Conservation (phyloP, 345 rosid species). For the Salix viminalis region DNA sequence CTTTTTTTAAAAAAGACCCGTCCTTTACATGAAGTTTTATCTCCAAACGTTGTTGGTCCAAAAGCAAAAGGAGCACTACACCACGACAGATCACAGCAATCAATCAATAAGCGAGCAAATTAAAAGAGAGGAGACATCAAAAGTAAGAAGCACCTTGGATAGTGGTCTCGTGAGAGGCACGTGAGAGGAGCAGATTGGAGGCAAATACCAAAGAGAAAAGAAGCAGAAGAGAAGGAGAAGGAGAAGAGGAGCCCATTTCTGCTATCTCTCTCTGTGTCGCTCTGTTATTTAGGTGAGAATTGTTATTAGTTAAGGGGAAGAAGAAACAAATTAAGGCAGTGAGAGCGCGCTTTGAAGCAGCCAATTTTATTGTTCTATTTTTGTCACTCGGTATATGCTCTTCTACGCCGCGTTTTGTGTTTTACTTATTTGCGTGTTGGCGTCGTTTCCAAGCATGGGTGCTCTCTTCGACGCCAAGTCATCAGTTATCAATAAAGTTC, state of each 20-base stretch:
- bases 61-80: no score
- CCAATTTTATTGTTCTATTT: no score
- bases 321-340: not conserved
- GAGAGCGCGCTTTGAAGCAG: not conserved
- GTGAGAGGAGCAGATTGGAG: not conserved
- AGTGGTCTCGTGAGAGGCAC: conserved; percentile 6
- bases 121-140: no score
- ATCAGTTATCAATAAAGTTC: no score
- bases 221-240: not conserved
- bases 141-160: conserved; percentile 3
- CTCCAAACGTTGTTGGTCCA: not conserved
- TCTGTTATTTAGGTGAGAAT: not conserved
- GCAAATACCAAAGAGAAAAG: not conserved
- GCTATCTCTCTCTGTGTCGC: not conserved
- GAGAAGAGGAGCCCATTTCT: conserved; percentile 6
- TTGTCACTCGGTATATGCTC: no score
- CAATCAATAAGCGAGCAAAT: not conserved
- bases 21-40: not conserved
- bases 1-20: not conserved
- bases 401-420: not conserved
- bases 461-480: no score
- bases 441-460: not conserved
- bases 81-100: not conserved
- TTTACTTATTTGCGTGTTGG: not conserved
- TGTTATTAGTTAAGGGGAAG: not conserved